These are phyloP conservation scores for Flaveria ramosissima DNA, from an alignment of 129 eudicot genomes.

Conservation along the genomic window DNA sequence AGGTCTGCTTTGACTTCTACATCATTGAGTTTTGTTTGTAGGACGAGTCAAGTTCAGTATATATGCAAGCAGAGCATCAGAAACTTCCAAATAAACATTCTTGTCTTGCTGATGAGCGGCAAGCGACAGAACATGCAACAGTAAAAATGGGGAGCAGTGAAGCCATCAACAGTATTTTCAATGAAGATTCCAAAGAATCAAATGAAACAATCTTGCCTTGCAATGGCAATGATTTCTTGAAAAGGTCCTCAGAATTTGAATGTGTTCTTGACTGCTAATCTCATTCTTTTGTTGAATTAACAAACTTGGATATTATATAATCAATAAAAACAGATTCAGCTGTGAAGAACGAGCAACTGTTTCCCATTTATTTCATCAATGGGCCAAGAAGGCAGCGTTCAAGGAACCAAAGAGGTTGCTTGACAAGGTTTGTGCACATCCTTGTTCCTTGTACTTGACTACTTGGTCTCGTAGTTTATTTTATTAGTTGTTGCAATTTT, in stretches of 20 bases:
- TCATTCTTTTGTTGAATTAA: neutral
- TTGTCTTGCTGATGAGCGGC: constrained; percentile 25
- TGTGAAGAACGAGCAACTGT: constrained; percentile 80
- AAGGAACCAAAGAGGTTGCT: constrained; percentile 89
- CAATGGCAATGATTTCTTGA: constrained; percentile 59
- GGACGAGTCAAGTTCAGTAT: constrained; percentile 49
- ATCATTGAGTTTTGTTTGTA: constrained; percentile 31
- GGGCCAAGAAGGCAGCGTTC: constrained; percentile 97
- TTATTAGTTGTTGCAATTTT: too few species aligned
- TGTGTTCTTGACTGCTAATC: neutral
- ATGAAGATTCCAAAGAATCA: constrained; percentile 48
- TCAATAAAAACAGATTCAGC: constrained; percentile 53
- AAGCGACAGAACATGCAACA: constrained; percentile 30
- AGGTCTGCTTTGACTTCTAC: constrained; percentile 11
- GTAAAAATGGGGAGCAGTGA: constrained; percentile 32
- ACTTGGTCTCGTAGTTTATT: neutral
- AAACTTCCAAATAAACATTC: constrained; percentile 35
- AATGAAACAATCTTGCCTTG: constrained; percentile 50
- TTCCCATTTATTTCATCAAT: constrained; percentile 82
- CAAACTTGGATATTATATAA: constrained; percentile 19
- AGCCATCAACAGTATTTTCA: constrained; percentile 20
- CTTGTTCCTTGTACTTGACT: neutral
- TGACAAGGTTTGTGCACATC: constrained; percentile 61
- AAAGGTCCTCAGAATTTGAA: constrained; percentile 49
- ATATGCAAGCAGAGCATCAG: constrained; percentile 33